Base-by-base conservation (phyloP, 2,329 filamentous ascomycete genomes). In the Didymella arachidicola region DNA sequence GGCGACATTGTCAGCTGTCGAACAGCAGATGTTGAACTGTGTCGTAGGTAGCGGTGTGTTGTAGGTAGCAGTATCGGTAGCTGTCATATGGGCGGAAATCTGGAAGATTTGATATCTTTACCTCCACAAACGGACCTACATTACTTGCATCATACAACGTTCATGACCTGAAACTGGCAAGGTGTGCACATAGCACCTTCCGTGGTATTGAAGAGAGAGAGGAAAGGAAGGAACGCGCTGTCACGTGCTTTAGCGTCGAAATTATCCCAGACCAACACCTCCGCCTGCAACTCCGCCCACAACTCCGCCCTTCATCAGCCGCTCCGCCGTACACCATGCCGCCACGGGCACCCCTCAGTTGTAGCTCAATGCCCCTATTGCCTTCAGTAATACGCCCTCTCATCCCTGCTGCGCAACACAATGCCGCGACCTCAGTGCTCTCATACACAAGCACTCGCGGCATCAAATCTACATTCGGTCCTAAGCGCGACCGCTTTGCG, bases 391-490 rank as follows among this genome's bases (percentile, higher is more conserved):
- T 66, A 16, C 67, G 69, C 39, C 61, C 66, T 10, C 53, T 74
- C 36, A 46, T 72, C 25, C 65, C 70, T 4, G 25, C 60, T 26
- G 53, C 56, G 8, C 58, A 71, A 22, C 64, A 66, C 48, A 62
- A 61, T 51, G 47, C 57, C 30, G 57, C 62, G 25, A 61, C 55
- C 44, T 53, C 62, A 32, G 44, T 53, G 30, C 62, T 66, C 43
- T 55, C 65, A 44, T 63, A 68, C 59, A 72, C 69, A 44, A 65
- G 67, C 18, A 63, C 70, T 47, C 73, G 74, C 47, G 72, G 68
- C 61, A 87, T 88, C 72, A 82, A 82, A 73, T 86, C 86, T n/a
- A 81, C 86, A 66, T 82, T 82, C 61, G 79, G 78, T n/a, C 74
- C 74, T 5, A 82, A 81, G 42, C 71, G 76, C 59, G 81, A 78